Base-by-base conservation (phyloP, 768 basidiomycete genomes). In the Dentipellis fragilis region DNA sequence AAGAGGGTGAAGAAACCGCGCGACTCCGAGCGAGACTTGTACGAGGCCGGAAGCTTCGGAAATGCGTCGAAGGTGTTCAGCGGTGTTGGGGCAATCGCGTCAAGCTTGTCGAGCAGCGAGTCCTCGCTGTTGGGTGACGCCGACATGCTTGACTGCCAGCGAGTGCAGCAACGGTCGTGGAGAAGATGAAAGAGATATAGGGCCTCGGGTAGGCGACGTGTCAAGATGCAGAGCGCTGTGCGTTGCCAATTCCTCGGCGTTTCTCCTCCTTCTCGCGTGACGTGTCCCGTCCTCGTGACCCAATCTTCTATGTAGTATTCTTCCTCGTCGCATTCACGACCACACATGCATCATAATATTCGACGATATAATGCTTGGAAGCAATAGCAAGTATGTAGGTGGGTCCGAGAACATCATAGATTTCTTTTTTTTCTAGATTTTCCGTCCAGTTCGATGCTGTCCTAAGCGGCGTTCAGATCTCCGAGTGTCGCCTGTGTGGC, bases 1-100 rank as follows among this genome's bases (percentile, higher is more conserved):
- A 86, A 77, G 62, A 91, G 59, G 16, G 90, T 93, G 21, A 57
- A 52, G 51, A 60, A 55, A 12, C 61, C 61, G 21, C 61, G 61
- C 40, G 57, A 55, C 36, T 57, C 49, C 1, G 61, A 60, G 54
- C 61, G 66, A 7, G 65, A 55, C 55, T 68, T 68, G 65, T 75
- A 75, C 0, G 70, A 69, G 14, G 70, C 52, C 4, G 66, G 66
- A 21, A 73, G 65, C 59, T 74, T 72, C 42, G 70, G 66, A 57
- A 74, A 74, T 3, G 73, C 73, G 57, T 74, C 73, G 58, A 74
- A 74, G 39, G 64, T 58, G 48, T 63, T 62, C 47, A 73, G 61
- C 2, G 65, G 38, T 8, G 64, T 56, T 23, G 68, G 67, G 23
- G 63, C 58, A 21, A 63, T 35, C 1, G 60, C 47, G 53, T 68